Conservation (phyloP, 2,329 filamentous ascomycete genomes). For the Trichoderma semiorbis region DNA sequence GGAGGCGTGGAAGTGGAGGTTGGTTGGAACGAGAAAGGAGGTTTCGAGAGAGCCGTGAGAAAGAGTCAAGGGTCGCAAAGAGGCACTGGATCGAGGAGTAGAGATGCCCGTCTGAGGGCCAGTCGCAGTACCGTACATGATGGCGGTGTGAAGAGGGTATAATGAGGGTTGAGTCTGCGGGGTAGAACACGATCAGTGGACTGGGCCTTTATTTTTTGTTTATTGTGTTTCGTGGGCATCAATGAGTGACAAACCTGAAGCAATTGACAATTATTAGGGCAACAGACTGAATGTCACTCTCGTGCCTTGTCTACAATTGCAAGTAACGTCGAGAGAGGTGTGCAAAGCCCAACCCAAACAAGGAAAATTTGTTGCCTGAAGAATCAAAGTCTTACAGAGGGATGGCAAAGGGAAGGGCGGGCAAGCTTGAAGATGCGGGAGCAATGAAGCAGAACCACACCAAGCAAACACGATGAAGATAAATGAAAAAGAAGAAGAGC, state of each 20-base stretch:
- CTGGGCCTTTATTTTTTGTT: not conserved
- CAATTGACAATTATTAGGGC: conserved; percentile 8
- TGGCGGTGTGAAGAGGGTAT: conserved; percentile 35
- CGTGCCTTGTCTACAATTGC: conserved; percentile 3
- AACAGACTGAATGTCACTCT: conserved; percentile 8
- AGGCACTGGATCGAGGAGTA: conserved; percentile 89
- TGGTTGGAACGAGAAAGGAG: conserved; percentile 91
- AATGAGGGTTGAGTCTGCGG: conserved; percentile 17
- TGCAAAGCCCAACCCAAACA: conserved; percentile 13
- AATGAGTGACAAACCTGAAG: not conserved
- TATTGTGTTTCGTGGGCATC: not conserved
- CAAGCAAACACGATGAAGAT: conserved; percentile 7
- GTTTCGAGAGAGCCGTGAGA: conserved; percentile 94
- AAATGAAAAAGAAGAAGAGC: conserved; percentile 10
- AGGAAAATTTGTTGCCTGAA: conserved; percentile 11
- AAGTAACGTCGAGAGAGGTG: not conserved
- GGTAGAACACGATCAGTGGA: conserved; percentile 4
- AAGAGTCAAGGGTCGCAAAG: conserved; percentile 85
- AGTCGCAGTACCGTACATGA: conserved; percentile 81
- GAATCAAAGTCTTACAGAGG: conserved; percentile 18
- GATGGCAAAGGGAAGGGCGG: conserved; percentile 15
- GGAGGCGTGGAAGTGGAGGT: conserved; percentile 91
- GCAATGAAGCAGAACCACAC: conserved; percentile 14
- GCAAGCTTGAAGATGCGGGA: conserved; percentile 12
- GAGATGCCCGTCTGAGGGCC: conserved; percentile 94